Evolutionary conservation across 2,329 filamentous ascomycete species (phyloP), one percentile per base, ranked within the genome.

Genomic region (Tolypocladium endophyticum): DNA sequence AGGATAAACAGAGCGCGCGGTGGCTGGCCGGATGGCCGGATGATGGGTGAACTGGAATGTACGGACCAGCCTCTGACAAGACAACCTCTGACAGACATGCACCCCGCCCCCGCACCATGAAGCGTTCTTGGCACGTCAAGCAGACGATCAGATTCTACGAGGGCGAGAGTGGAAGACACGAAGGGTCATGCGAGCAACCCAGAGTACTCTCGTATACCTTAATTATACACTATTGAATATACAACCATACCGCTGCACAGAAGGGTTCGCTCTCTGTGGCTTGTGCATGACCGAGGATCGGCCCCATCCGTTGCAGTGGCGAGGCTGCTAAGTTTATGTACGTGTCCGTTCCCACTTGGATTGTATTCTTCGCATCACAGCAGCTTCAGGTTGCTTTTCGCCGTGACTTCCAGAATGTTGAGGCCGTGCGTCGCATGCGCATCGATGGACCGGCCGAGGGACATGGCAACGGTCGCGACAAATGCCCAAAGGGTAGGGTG

Each of bases 211-310:
- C 58, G 45, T 63, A 57, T 30, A 58, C 63, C 64, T 64, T 65
- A 58, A 64, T 66, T 65, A 66, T 65, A 63, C 64, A 63, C 62
- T 66, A 63, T 58, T 47, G 55, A 63, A 64, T 64, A 65, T 65
- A 64, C 64, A 66, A 61, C 59, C 63, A 64, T 63, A 59, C 57
- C 61, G 62, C 60, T 58, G 54, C 25, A 58, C 20, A 18, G 16
- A 35, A 45, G 25, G 55, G 18, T 2, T 4, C 8, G 36, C 38
- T 18, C 18, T n/a, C 28, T 55, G 36, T 41, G 5, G 7, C 50
- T 16, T n/a, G 38, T 33, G 1, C 39, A 18, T 41, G 39, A 41
- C n/a, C 38, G 39, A 33, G 55, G 18, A 18, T 30, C 4, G 7
- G 30, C 38, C 2, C 36, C 38, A 28, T 25, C 18, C 25, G 5